Percentiles rank a stretch among this genome's conserved stretches.
These are phyloP conservation scores for Eucalyptus marginata DNA, from an alignment of 345 rosid species.

Conservation along the genomic window DNA sequence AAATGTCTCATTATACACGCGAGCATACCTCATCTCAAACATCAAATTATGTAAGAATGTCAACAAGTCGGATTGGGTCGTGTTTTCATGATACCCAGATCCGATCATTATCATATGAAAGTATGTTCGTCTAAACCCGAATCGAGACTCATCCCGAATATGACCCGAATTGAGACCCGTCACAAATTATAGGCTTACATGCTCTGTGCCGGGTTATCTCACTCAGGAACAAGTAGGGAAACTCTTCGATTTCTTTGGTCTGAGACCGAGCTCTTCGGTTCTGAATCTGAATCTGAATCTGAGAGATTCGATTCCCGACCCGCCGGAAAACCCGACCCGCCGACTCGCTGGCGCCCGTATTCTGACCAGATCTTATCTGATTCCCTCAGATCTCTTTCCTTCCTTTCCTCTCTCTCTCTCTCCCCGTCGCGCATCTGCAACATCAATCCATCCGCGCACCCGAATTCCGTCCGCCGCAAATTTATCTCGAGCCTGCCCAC, in stretches of 20 bases:
- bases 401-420: background rate
- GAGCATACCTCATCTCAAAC: background rate
- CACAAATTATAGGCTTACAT: background rate
- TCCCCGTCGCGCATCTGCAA: background rate
- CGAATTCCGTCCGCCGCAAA: background rate
- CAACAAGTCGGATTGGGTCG: accelerated
- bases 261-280: background rate
- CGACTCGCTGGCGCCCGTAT: background rate
- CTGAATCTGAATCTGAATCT: background rate
- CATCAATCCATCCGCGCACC: background rate
- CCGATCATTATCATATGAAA: background rate
- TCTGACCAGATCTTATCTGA: background rate
- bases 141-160: background rate
- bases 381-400: background rate
- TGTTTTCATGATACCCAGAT: background rate
- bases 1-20: accelerated
- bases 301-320: background rate
- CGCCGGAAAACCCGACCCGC: background rate
- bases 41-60: background rate
- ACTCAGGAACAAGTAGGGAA: background rate
- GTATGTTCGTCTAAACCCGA: background rate
- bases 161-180: background rate
- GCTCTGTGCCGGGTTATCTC: background rate
- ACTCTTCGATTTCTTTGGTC: background rate
- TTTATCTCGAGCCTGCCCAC: background rate